A percentile compares a stretch with the other conserved stretches of the same genome.
phyloP scores from a whole-genome alignment of 805 yeast species.

The Priceomyces medius region DNA sequence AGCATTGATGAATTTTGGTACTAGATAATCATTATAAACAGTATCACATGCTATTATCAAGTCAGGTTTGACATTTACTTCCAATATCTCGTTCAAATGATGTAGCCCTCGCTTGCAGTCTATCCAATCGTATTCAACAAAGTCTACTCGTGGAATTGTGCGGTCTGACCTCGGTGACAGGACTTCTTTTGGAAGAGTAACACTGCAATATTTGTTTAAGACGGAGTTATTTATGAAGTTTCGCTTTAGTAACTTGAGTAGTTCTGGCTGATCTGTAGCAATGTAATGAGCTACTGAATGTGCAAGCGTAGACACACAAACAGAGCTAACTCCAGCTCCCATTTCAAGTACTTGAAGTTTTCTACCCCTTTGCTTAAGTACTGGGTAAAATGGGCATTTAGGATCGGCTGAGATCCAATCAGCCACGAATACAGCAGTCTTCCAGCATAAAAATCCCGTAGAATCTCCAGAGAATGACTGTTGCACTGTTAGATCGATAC shows the following conservation, averaged over 20 bases:
- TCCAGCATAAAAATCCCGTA: constrained; percentile 69
- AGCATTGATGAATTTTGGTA: constrained; percentile 49
- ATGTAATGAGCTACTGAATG: constrained; percentile 36
- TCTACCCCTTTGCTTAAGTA: constrained; percentile 6
- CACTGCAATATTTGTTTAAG: not conserved
- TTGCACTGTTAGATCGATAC: constrained; percentile 25
- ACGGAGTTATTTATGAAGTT: constrained; percentile 45
- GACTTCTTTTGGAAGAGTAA: constrained; percentile 1
- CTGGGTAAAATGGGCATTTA: constrained; percentile 25
- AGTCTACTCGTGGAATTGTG: constrained; percentile 34
- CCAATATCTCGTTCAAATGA: constrained; percentile 15
- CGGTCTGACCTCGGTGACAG: not conserved
- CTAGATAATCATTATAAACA: constrained; percentile 60
- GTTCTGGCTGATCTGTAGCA: constrained; percentile 58
- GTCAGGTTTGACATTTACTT: constrained; percentile 32
- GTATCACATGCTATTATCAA: constrained; percentile 63
- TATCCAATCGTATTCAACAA: constrained; percentile 65
- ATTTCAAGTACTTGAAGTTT: constrained; percentile 46
- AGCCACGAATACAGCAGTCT: constrained; percentile 45
- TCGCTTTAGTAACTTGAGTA: constrained; percentile 47
- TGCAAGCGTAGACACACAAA: constrained; percentile 43
- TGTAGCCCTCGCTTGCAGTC: constrained; percentile 32
- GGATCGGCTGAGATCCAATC: constrained; percentile 49
- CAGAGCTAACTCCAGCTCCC: constrained; percentile 62
- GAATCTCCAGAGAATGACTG: constrained; percentile 36